These are phyloP conservation scores for Globisporangium parvum DNA, from an alignment of 352 stramenopile species.

Conservation along the genomic window DNA sequence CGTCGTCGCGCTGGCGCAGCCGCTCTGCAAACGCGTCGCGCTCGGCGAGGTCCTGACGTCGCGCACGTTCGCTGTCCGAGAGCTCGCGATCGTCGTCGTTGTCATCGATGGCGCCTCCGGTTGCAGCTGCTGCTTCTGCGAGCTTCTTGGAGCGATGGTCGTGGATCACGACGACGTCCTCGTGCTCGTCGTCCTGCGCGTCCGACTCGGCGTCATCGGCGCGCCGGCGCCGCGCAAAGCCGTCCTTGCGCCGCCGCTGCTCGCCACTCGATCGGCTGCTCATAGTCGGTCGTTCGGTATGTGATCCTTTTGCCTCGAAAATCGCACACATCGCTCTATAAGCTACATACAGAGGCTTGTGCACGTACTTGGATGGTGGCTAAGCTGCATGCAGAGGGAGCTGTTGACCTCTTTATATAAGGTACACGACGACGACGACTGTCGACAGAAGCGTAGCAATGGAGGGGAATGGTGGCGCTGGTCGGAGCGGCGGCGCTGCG, in stretches of 20 bases:
- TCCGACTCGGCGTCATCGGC: neutral
- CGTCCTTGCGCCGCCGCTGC: slow-evolving; percentile 11
- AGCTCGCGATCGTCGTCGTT: slow-evolving; percentile 7
- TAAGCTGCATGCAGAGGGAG: too few species aligned
- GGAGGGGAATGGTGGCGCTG: too few species aligned
- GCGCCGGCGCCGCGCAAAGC: slow-evolving; percentile 11
- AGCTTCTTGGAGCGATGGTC: slow-evolving; percentile 41
- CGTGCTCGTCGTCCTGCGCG: neutral
- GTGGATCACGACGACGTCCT: slow-evolving; percentile 29
- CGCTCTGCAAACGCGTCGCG: slow-evolving; percentile 81
- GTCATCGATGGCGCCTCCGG: too few species aligned
- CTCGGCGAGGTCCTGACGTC: slow-evolving; percentile 57
- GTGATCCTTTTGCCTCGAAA: neutral
- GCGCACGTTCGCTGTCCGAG: slow-evolving; percentile 37
- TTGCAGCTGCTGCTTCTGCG: slow-evolving; percentile 17
- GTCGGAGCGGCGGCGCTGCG: too few species aligned
- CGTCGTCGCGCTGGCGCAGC: slow-evolving; percentile 69
- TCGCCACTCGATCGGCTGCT: slow-evolving; percentile 13
- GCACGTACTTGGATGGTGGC: neutral
- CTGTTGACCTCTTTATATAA: too few species aligned
- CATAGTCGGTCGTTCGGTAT: neutral
- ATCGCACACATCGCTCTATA: neutral
- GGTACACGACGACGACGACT: too few species aligned
- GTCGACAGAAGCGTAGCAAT: too few species aligned
- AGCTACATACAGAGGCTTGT: neutral